Base-by-base conservation (phyloP, 768 basidiomycete genomes). In the Naganishia friedmannii region DNA sequence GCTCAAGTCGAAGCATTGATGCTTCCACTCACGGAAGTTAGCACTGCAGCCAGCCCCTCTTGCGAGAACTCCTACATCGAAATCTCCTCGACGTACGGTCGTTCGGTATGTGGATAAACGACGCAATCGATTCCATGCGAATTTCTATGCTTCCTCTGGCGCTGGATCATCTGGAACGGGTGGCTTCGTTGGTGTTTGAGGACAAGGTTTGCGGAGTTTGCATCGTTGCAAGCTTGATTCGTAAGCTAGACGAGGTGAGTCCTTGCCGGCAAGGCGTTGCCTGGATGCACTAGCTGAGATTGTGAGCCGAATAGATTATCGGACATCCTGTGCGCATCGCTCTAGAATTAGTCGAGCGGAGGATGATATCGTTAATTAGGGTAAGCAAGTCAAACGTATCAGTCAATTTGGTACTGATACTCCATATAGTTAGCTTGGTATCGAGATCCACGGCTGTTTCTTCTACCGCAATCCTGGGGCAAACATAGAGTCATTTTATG, bases 61-160 rank as follows among this genome's bases (percentile, higher is more conserved):
- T 53, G 19, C 19, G 63, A 23, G 28, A 34, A 28, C 46, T 54
- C 9, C 29, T 69, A 1, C 4, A 31, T 53, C 31, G 53, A 1
- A n/a, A 66, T 29, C 58, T 48, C 15, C 57, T 69, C 7, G 56
- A 69, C 23, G 60, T 63, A 26, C 37, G 60, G 15, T 63, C 60
- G 4, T 63, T 45, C 39, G 39, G 39, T 3, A 63, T 63, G 60
- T 63, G 60, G 60, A 45, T 45, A 23, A 42, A 34, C 21, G 60
- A 63, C 26, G 10, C 26, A 21, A 1, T 63, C 4, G 42, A 46
- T 13, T 26, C 39, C 8, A 21, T 45, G 1, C 60, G 32, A 17
- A n/a, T 63, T 21, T 10, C 39, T 2, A 26, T 28, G 60, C 39
- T 63, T 23, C 39, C 60, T 8, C 7, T 63, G 12, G 19, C 46